phyloP scores from a whole-genome alignment of 192 early-diverging fungal genomes.

The Helicostylum pulchrum region DNA sequence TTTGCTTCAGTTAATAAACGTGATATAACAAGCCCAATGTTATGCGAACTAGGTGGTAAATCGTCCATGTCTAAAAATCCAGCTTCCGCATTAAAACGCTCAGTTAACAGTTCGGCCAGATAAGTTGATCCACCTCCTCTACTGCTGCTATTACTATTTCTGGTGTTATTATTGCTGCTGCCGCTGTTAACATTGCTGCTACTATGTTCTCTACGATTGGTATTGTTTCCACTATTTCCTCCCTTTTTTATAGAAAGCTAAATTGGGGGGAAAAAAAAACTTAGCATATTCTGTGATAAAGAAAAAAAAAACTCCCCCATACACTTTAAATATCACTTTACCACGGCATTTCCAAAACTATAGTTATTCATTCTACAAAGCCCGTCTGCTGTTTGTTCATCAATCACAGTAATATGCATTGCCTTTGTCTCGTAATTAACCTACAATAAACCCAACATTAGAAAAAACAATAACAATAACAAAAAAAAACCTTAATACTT shows the following conservation, averaged over 20 bases:
- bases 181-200: background rate
- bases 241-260: background rate
- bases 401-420: slow-evolving; percentile 7
- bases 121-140: background rate
- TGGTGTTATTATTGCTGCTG: background rate
- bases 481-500: background rate
- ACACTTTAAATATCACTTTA: too few species aligned
- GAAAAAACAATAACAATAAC: background rate
- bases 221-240: background rate
- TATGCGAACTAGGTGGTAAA: slow-evolving; percentile 12
- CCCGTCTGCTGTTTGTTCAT: slow-evolving; percentile 12
- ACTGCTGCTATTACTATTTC: background rate
- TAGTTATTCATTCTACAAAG: slow-evolving; percentile 9
- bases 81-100: slow-evolving; percentile 10
- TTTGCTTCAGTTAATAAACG: slow-evolving; percentile 12
- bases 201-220: background rate
- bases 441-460: background rate
- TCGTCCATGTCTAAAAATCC: slow-evolving; percentile 27
- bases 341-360: background rate
- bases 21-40: slow-evolving; percentile 1
- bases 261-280: background rate
- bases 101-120: slow-evolving; percentile 1
- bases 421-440: background rate
- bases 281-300: background rate
- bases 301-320: background rate